Evolutionary conservation across 768 basidiomycete species (phyloP).

Genomic region (Artomyces pyxidatus): DNA sequence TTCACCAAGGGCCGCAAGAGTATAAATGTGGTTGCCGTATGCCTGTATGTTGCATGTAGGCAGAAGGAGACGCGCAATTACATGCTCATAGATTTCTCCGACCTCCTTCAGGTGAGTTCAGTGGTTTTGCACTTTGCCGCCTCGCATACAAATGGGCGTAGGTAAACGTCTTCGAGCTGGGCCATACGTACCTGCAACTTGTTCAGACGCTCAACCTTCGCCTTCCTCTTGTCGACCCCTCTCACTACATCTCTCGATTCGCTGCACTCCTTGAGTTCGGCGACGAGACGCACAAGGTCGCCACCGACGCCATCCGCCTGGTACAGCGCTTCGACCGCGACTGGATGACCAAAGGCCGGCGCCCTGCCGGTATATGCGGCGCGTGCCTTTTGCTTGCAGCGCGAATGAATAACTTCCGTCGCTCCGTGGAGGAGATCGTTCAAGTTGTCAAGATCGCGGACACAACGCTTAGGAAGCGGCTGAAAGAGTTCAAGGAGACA

Average conservation of each 20-base stretch:
- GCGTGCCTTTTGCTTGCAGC: constrained; percentile 92
- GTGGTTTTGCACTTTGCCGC: not conserved
- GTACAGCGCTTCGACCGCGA: constrained; percentile 92
- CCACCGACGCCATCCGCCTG: constrained; percentile 87
- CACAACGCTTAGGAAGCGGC: constrained; percentile 82
- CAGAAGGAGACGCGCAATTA: constrained; percentile 86
- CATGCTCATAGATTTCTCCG: constrained; percentile 99
- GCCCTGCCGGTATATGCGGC: constrained; percentile 96
- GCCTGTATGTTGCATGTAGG: constrained; percentile 89
- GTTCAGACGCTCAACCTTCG: constrained; percentile 80
- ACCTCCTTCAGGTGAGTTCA: constrained; percentile 68
- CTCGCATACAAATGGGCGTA: constrained; percentile 23
- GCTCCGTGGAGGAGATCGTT: constrained; percentile 91
- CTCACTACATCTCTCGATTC: constrained; percentile 94
- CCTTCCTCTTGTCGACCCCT: constrained; percentile 88
- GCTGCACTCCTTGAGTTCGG: constrained; percentile 93
- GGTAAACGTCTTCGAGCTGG: constrained; percentile 98
- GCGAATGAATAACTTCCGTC: constrained; percentile 95
- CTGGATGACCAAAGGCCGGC: constrained; percentile 94
- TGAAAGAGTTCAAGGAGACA: constrained; percentile 92
- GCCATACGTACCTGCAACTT: constrained; percentile 91
- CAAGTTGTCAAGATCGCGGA: constrained; percentile 99
- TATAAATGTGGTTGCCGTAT: constrained; percentile 91
- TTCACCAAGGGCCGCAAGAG: constrained; percentile 92
- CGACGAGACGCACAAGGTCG: constrained; percentile 86